Percentiles rank a stretch among this genome's conserved stretches.
Conservation (phyloP, 495 filamentous ascomycete genomes). For the Tuber umbilicatum region DNA sequence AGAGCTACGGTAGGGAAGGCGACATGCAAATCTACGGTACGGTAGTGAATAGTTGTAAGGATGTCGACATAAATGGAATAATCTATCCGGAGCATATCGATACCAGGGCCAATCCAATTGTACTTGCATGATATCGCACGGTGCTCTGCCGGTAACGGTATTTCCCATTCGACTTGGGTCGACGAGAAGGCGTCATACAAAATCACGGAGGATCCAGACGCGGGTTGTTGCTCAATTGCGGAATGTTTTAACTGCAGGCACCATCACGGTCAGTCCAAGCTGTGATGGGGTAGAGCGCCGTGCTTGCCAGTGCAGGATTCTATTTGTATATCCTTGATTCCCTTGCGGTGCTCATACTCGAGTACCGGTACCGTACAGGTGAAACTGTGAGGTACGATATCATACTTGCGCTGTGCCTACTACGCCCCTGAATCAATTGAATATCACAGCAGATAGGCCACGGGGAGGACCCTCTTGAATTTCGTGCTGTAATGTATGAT, state of each 20-base stretch:
- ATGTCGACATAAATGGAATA: not conserved
- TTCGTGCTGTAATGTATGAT: not conserved
- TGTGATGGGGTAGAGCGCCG: not conserved
- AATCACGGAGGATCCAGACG: not conserved
- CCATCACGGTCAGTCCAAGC: not conserved
- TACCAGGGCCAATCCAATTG: not conserved
- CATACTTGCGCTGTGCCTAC: not conserved
- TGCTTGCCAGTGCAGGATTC: not conserved
- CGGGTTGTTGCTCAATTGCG: not conserved
- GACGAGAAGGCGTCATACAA: not conserved
- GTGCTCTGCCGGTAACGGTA: not conserved
- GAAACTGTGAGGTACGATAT: not conserved
- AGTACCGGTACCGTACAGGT: not conserved
- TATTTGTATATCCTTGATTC: not conserved
- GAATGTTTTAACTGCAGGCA: not conserved
- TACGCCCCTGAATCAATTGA: too few species aligned
- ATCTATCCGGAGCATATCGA: not conserved
- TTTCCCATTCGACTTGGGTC: not conserved
- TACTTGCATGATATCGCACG: not conserved
- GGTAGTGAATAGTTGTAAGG: not conserved
- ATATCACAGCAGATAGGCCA: not conserved
- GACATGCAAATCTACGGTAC: not conserved
- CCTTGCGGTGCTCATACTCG: too few species aligned
- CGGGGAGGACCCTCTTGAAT: not conserved
- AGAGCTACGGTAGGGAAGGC: not conserved